phyloP scores from a whole-genome alignment of 108 stramenopile species.

The Cylindrotheca fusiformis region DNA sequence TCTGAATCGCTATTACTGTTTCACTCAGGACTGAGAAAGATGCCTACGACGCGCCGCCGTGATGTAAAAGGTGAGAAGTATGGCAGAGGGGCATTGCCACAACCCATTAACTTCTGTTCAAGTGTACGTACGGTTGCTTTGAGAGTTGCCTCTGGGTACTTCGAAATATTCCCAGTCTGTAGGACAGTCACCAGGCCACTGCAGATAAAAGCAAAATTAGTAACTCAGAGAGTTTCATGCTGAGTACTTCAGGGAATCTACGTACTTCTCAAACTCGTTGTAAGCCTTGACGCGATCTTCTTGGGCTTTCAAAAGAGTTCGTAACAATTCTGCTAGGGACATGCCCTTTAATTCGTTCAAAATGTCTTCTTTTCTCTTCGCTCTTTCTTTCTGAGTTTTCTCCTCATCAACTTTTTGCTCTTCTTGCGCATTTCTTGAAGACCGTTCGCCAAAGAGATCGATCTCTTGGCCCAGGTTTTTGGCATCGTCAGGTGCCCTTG shows the following conservation, averaged over 20 bases:
- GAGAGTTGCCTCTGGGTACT: constrained; percentile 62
- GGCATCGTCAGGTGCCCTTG: constrained; percentile 28
- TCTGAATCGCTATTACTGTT: constrained; percentile 54
- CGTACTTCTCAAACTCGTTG: constrained; percentile 54
- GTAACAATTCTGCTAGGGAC: constrained; percentile 43
- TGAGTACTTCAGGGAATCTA: background rate
- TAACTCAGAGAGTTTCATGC: background rate
- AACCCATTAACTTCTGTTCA: background rate
- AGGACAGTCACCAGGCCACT: constrained; percentile 55
- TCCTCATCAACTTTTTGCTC: constrained; percentile 4
- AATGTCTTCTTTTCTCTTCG: constrained; percentile 33
- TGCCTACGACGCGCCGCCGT: constrained; percentile 18
- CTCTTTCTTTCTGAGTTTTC: constrained; percentile 39
- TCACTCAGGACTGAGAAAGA: constrained; percentile 76
- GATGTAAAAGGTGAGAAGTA: background rate
- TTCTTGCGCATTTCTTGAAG: constrained; percentile 2
- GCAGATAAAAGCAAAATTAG: background rate
- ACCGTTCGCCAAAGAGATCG: constrained; percentile 36
- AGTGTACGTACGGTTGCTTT: constrained; percentile 56
- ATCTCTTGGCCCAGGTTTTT: constrained; percentile 77
- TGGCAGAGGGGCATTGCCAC: background rate
- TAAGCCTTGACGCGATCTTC: constrained; percentile 71
- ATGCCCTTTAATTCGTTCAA: constrained; percentile 27
- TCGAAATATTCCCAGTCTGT: constrained; percentile 54
- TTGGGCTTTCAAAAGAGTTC: constrained; percentile 56